These are phyloP conservation scores for Arxiozyma slooffiae DNA, from an alignment of 1,139 yeast genomes.

Conservation along the genomic window DNA sequence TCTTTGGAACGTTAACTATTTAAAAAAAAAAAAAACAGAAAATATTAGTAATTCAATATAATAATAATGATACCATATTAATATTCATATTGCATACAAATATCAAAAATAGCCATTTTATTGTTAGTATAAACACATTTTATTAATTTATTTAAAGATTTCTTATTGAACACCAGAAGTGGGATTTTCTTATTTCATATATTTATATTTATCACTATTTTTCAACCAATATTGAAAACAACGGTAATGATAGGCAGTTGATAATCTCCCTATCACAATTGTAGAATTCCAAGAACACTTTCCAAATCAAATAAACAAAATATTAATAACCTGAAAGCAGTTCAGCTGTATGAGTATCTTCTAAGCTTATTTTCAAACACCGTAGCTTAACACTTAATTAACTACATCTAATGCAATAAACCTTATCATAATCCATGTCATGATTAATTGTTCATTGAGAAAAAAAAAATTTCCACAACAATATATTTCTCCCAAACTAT, in stretches of 20 bases:
- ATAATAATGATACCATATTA: background rate
- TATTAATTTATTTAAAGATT: too few relatives aligned
- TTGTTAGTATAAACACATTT: background rate
- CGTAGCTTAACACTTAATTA: too few relatives aligned
- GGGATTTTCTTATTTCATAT: too few relatives aligned
- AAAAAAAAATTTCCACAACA: background rate
- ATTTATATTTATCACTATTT: background rate
- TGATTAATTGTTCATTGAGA: background rate
- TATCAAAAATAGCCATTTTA: background rate
- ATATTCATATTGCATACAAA: conserved; percentile 1
- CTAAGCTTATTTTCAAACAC: background rate
- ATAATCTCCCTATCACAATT: too few relatives aligned
- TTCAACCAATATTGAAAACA: background rate
- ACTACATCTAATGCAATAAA: too few relatives aligned
- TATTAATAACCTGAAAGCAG: too few relatives aligned
- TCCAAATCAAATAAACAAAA: too few relatives aligned
- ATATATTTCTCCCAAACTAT: too few relatives aligned
- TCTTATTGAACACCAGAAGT: background rate
- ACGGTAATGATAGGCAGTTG: too few relatives aligned
- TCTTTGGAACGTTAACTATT: conserved; percentile 98
- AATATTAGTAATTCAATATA: too few relatives aligned
- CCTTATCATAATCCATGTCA: background rate
- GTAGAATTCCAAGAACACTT: too few relatives aligned
- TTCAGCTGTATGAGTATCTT: too few relatives aligned
- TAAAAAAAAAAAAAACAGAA: background rate